Percentiles rank a stretch among this genome's conserved stretches.
phyloP scores from a whole-genome alignment of 176 grass and related monocot genomes.

The Oryza brachyantha region DNA sequence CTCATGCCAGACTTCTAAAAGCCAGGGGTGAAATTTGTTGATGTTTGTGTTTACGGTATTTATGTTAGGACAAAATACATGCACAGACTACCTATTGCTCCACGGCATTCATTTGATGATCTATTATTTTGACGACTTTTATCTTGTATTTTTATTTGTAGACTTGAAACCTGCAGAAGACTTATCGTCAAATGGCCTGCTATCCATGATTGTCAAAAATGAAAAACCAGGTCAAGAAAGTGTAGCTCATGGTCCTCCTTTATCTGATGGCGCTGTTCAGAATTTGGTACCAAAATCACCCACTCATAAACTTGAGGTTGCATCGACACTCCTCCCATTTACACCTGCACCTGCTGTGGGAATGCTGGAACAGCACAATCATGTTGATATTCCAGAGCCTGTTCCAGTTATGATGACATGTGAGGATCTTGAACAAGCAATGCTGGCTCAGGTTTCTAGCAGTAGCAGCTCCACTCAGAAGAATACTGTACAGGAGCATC shows the following conservation, averaged over 20 bases:
- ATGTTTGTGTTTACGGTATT: neutral
- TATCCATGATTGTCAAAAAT: conserved; percentile 78
- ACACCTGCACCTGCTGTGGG: conserved; percentile 31
- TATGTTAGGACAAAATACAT: conserved; percentile 5
- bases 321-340: conserved; percentile 33
- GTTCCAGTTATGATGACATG: conserved; percentile 76
- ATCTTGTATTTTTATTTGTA: conserved; percentile 45
- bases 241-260: conserved; percentile 18
- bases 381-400: conserved; percentile 41
- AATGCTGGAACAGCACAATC: conserved; percentile 35
- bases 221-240: conserved; percentile 48
- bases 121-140: conserved; percentile 14
- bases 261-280: conserved; percentile 36
- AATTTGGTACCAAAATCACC: conserved; percentile 37
- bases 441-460: conserved; percentile 56
- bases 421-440: conserved; percentile 91
- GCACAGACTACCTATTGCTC: neutral
- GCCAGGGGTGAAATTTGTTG: neutral
- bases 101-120: neutral
- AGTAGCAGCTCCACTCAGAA: conserved; percentile 30
- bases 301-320: conserved; percentile 34
- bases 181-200: conserved; percentile 57
- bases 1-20: conserved; percentile 6
- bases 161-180: conserved; percentile 58
- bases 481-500: conserved; percentile 34